Evolutionary conservation across 495 filamentous ascomycete genomes (phyloP), one percentile per base, ranked within the genome.

Genomic region (Talaromyces ruber): DNA sequence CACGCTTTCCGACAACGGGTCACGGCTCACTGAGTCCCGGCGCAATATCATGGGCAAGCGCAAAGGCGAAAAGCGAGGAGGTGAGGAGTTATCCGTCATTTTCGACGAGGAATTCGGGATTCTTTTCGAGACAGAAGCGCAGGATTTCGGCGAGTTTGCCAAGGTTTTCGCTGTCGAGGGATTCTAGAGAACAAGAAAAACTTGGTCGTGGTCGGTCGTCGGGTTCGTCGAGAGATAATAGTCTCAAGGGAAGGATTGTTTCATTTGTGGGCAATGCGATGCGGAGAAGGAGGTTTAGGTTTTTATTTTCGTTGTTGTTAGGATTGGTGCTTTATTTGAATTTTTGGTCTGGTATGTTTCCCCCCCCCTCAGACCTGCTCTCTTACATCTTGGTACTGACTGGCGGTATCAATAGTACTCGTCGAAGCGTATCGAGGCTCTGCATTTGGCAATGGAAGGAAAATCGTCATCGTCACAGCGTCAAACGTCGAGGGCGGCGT

Each of bases 401-500:
- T 50, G 45, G 24, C 22, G 14, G 58, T n/a, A 24, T 6, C 26
- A 47, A 3, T 58, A 80, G 77, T 64, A 9, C 29, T 79, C 14
- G 60, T 80, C 18, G 68, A 75, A 64, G 56, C 68, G 43, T 87
- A 87, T 67, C 79, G 86, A 65, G 68, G 81, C 63, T 79, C 85
- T 30, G 71, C 76, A 18, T 71, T 96, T 1, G 93, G 94, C 25
- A 91, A 92, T 30, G 94, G 95, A 1, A 84, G 83, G 65, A 97
- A 97, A 69, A 91, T 90, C 67, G 94, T 99, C 37, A 88, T 99
- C 30, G 93, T 99, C 64, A 78, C 98, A 8, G 93, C 87, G 37
- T 93, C 94, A 53, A 99, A 99, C 70, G 82, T 92, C 60, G 94
- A 95, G 29, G 94, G 94, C 58, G 94, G 94, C 55, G 94, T 99